Evolutionary conservation across 1,139 yeast species (phyloP).

Genomic region (Yamadazyma dushanensis): DNA sequence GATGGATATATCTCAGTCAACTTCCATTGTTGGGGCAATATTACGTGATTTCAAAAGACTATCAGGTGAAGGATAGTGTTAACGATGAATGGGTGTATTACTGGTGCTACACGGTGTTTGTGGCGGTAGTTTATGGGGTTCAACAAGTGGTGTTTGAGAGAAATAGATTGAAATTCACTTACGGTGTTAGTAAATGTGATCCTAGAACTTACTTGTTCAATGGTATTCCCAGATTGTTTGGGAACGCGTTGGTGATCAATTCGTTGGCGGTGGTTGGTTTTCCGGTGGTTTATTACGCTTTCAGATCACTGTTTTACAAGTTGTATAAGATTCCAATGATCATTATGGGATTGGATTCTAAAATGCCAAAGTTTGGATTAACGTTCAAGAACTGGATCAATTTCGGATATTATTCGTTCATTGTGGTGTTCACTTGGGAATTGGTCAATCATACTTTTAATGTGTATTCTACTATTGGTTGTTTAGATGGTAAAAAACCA

Average conservation of each 20-base stretch:
- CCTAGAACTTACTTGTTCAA: slow-evolving; percentile 40
- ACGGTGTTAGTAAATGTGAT: slow-evolving; percentile 42
- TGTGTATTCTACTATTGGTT: slow-evolving; percentile 80
- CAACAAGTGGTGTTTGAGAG: slow-evolving; percentile 60
- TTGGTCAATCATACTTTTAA: slow-evolving; percentile 60
- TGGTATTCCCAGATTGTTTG: slow-evolving; percentile 32
- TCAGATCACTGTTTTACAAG: slow-evolving; percentile 49
- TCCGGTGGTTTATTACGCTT: slow-evolving; percentile 49
- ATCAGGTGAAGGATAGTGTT: slow-evolving; percentile 52
- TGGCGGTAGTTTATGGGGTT: slow-evolving; percentile 50
- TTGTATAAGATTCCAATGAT: slow-evolving; percentile 25
- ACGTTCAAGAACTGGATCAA: slow-evolving; percentile 37
- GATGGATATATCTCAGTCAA: slow-evolving; percentile 29
- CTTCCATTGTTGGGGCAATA: slow-evolving; percentile 29
- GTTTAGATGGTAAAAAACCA: slow-evolving; percentile 71
- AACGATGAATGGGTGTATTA: slow-evolving; percentile 64
- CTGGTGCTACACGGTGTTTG: slow-evolving; percentile 38
- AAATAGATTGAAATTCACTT: slow-evolving; percentile 55
- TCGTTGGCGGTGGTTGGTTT: slow-evolving; percentile 26
- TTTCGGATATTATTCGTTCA: slow-evolving; percentile 38
- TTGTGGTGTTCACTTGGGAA: slow-evolving; percentile 56
- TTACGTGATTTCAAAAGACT: slow-evolving; percentile 45
- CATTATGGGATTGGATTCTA: slow-evolving; percentile 37
- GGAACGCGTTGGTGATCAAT: slow-evolving; percentile 38
- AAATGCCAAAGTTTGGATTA: slow-evolving; percentile 33